Evolutionary conservation across 768 basidiomycete genomes (phyloP), one percentile per base, ranked within the genome.

Genomic region (Gyrodon lividus): DNA sequence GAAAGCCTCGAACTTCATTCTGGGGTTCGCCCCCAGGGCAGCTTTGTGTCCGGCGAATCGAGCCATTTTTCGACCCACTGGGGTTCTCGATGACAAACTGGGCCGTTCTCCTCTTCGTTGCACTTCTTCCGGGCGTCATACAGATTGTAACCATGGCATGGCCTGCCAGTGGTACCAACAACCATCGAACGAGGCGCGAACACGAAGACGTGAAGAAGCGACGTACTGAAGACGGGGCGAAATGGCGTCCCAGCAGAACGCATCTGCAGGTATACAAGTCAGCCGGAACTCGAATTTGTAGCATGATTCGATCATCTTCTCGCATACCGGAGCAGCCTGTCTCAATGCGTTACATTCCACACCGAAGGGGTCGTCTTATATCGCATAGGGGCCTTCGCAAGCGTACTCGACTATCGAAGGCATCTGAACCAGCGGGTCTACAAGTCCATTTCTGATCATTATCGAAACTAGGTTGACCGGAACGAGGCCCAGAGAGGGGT

Each of bases 41-140:
- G 63, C 57, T 69, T 80, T 79, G 55, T 77, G 68, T 31, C 72
- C 70, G 6, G 73, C 70, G 38, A 67, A 68, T 82, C 82, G 59
- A 83, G 62, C 71, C 74, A 83, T 2, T 62, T 69, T 62, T 77
- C 78, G 58, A 81, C 77, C 74, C 75, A 79, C 16, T 62, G 57
- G 62, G 81, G 73, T 59, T 79, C 67, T 39, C 56, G 43, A 53
- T 74, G 75, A 61, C 75, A 77, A 2, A 63, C 41, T 3, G 20
- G n/a, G 23, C 55, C 68, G 42, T 76, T 72, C 34, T 70, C 68
- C 24, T 26, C 24, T 44, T 73, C 70, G 59, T 79, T 70, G 59
- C 82, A 83, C 46, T 64, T 70, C 51, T 59, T 60, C 23, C 77
- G 69, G 9, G 73, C 62, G 62, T 83, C 82, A 64, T 82, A 84